Base-by-base conservation (phyloP, 192 early-diverging fungal genomes). In the Diversispora epigaea region DNA sequence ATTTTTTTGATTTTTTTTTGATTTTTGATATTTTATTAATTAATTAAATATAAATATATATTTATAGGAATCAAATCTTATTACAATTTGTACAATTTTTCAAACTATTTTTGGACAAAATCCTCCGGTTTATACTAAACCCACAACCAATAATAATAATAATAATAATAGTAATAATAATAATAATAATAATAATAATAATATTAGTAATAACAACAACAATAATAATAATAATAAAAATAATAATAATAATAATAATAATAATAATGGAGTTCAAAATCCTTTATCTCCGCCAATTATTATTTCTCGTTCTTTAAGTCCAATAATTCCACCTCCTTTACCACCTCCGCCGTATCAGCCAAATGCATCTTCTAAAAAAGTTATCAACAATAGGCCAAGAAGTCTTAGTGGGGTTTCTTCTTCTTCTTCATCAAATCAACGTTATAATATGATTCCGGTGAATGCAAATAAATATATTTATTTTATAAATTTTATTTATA, bases 41-140 rank as follows among this genome's bases (percentile, higher is more conserved):
- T 76, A 32, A 40, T 25, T n/a, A 7, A 0, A 10, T 39, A 61
- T 65, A 22, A 39, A 21, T 32, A 54, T 47, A 32, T 64, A 25
- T 39, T 41, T 60, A 6, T 45, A 74, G 72, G 61, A 63, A 78
- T 82, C 54, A 56, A 88, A 82, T 58, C 73, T 92, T 41, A 72
- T 86, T 46, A 80, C 87, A 39, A 78, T 90, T 19, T 82, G 93
- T 57, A 75, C 81, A n/a, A 83, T 88, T 44, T 80, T 95, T 21
- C 93, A 93, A 72, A 80, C 82, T 6, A 84, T 92, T 19, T 95
- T 95, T 82, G 82, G 84, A 3, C 77, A 81, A 58, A 92, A 93
- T 65, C 92, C 93, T 47, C 93, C 93, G n/a, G 91, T 95, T 5
- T 91, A 90, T 69, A 86, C 86, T 39, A 86, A 85, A 61, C 79